A percentile compares a stretch with the other conserved stretches of the same genome.
Conservation (phyloP, 768 basidiomycete genomes). For the Suillus fuscotomentosus region DNA sequence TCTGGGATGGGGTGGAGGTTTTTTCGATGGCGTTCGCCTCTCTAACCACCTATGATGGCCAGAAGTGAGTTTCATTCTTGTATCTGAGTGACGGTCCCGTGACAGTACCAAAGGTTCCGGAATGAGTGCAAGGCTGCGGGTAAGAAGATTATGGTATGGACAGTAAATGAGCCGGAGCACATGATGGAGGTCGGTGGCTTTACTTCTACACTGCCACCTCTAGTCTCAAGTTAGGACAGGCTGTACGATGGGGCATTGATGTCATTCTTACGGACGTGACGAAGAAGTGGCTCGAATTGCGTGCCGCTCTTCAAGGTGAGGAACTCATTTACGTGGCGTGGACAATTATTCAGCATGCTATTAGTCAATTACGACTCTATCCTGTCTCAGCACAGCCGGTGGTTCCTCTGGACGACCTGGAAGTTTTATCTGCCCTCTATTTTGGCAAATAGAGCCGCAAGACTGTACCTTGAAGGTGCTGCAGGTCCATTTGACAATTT, state of each 20-base stretch:
- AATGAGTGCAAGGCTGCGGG: conserved; percentile 73
- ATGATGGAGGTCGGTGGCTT: conserved; percentile 77
- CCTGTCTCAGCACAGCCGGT: conserved; percentile 57
- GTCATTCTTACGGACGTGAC: conserved; percentile 81
- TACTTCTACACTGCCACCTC: background rate
- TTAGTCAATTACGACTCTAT: conserved; percentile 69
- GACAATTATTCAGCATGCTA: background rate
- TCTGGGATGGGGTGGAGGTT: conserved; percentile 83
- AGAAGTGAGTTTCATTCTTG: conserved; percentile 41
- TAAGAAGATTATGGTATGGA: conserved; percentile 93
- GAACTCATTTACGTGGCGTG: conserved; percentile 4
- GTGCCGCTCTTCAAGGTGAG: conserved; percentile 56
- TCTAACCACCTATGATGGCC: conserved; percentile 72
- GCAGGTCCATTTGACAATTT: conserved; percentile 54
- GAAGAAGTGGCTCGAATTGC: conserved; percentile 62
- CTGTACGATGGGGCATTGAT: conserved; percentile 75
- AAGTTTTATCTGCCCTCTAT: conserved; percentile 57
- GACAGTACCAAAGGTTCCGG: conserved; percentile 57
- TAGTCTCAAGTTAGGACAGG: conserved; percentile 38
- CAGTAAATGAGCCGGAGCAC: conserved; percentile 85
- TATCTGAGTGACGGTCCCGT: conserved; percentile 6
- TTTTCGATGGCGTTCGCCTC: conserved; percentile 82
- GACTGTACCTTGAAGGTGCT: conserved; percentile 42
- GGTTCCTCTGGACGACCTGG: conserved; percentile 73
- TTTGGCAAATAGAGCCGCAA: conserved; percentile 25